A percentile compares a stretch with the other conserved stretches of the same genome.
phyloP scores from a whole-genome alignment of 163 green algal species.

The Scenedesmus sp. region DNA sequence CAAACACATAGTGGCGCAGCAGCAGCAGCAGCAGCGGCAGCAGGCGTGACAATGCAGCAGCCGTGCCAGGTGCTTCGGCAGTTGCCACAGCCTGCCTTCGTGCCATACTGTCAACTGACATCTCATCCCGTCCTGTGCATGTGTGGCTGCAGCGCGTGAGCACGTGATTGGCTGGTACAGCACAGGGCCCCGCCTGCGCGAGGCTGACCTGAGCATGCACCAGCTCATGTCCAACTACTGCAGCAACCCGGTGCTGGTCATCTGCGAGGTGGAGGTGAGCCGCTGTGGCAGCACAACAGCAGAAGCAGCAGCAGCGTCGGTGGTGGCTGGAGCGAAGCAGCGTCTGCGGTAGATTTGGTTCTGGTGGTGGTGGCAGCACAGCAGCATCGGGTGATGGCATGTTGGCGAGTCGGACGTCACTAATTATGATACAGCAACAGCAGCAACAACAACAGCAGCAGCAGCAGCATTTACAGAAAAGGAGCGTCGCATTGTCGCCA shows the following conservation, averaged over 20 bases:
- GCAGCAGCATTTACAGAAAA: no score
- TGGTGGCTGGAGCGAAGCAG: no score
- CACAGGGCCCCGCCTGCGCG: slow-evolving; percentile 94
- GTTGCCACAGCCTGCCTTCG: not conserved
- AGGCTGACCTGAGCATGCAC: slow-evolving; percentile 97
- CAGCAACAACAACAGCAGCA: not conserved
- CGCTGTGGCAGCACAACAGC: not conserved
- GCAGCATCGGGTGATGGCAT: not conserved
- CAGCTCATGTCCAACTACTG: slow-evolving; percentile 88
- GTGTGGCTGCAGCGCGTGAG: slow-evolving; percentile 89
- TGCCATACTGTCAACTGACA: not conserved
- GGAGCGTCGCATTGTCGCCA: not conserved
- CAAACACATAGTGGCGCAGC: no score
- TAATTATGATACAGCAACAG: not conserved
- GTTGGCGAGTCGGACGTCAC: not conserved
- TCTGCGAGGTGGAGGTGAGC: slow-evolving; percentile 93
- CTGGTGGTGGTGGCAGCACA: not conserved
- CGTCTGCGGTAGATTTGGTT: not conserved
- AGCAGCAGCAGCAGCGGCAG: not conserved
- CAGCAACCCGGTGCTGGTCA: slow-evolving; percentile 92
- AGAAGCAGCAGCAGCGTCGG: not conserved
- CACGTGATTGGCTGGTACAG: slow-evolving; percentile 98
- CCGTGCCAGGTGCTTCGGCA: not conserved
- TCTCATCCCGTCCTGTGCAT: not conserved
- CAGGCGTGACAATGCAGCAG: no score